Percentiles rank a stretch among this genome's conserved stretches.
Evolutionary conservation across 2,329 filamentous ascomycete genomes (phyloP).

Genomic region (Cladosporium austrohemisphaericum): DNA sequence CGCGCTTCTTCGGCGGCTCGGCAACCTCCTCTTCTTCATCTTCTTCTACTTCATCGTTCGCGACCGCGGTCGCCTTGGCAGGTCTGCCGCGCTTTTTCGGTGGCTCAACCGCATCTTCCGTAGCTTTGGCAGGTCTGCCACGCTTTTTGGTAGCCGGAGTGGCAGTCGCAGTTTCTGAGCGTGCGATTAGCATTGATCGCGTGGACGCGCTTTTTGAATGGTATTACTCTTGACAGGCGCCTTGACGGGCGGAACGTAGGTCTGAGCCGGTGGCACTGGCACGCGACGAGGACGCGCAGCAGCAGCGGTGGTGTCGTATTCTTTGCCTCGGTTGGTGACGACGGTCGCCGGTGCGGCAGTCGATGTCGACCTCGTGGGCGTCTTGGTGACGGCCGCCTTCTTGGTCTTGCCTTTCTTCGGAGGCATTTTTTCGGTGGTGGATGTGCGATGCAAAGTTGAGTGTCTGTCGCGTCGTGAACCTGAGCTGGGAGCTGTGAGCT

Average conservation of each 20-base stretch:
- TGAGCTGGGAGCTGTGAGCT: not conserved
- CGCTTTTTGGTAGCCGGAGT: slow-evolving; percentile 17
- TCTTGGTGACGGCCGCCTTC: not conserved
- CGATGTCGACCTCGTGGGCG: slow-evolving; percentile 4
- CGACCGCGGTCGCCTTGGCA: slow-evolving; percentile 5
- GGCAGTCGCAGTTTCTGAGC: not conserved
- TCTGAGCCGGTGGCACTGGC: not conserved
- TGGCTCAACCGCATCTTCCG: slow-evolving; percentile 1
- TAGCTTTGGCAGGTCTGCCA: slow-evolving; percentile 15
- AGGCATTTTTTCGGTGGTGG: slow-evolving; percentile 17
- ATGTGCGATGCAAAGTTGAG: not conserved
- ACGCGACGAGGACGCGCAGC: slow-evolving; percentile 23
- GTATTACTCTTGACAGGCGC: not conserved
- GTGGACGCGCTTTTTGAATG: not conserved
- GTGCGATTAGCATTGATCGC: not conserved
- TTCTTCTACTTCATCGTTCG: slow-evolving; percentile 8
- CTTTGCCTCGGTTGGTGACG: slow-evolving; percentile 25
- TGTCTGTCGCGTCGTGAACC: slow-evolving; percentile 2
- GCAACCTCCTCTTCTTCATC: slow-evolving; percentile 10
- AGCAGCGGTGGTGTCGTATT: slow-evolving; percentile 28
- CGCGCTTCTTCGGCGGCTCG: slow-evolving; percentile 29
- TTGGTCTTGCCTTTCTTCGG: slow-evolving; percentile 20
- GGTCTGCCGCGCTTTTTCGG: slow-evolving; percentile 21
- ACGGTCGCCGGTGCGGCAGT: slow-evolving; percentile 18
- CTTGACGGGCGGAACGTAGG: not conserved